Percentiles rank a stretch among this genome's conserved stretches.
Evolutionary conservation across 2,329 filamentous ascomycete species (phyloP).

Genomic region (Pestalotiopsis sp.): DNA sequence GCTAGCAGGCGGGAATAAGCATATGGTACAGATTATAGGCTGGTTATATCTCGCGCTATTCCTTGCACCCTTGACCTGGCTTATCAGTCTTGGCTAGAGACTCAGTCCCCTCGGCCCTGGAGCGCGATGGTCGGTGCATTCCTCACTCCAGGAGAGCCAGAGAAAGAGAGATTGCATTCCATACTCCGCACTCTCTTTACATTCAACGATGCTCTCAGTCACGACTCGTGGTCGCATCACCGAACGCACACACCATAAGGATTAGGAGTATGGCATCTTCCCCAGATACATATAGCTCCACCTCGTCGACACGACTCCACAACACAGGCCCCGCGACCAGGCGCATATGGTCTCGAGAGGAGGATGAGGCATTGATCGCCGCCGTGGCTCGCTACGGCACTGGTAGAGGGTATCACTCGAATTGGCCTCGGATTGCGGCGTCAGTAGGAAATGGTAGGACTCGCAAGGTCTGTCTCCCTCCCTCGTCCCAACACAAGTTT

Average conservation of each 20-base stretch:
- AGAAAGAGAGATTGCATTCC: neutral
- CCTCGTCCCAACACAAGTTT: neutral
- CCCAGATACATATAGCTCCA: neutral
- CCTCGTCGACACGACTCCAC: neutral
- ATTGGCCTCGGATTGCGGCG: neutral
- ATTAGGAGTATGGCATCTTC: neutral
- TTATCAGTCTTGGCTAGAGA: neutral
- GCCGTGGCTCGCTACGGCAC: neutral
- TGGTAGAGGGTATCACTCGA: neutral
- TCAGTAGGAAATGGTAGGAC: neutral
- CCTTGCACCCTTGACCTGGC: neutral
- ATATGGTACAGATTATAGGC: neutral
- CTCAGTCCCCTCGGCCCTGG: neutral
- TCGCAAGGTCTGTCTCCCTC: neutral
- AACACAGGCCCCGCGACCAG: neutral
- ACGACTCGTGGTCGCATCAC: neutral
- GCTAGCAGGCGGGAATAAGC: neutral
- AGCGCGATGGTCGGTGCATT: neutral
- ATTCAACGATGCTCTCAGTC: neutral
- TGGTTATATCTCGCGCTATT: neutral
- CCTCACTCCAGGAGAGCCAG: neutral
- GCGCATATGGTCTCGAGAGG: neutral
- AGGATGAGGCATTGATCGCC: neutral
- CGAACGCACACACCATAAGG: neutral
- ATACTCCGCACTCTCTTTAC: neutral